These are phyloP conservation scores for Hypoxylon rubiginosum DNA, from an alignment of 2,329 filamentous ascomycete species.

Conservation along the genomic window DNA sequence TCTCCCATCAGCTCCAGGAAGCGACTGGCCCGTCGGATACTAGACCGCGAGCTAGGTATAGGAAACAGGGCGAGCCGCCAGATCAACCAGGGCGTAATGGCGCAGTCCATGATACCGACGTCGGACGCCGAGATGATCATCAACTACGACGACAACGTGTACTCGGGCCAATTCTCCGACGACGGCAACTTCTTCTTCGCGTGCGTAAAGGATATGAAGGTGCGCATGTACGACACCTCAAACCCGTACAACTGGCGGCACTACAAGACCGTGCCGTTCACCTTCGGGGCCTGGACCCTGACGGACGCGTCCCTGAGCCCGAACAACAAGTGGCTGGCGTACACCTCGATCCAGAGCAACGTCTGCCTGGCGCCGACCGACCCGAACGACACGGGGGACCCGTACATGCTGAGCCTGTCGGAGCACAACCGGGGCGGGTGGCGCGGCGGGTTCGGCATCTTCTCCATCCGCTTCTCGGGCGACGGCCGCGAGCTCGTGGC, in stretches of 20 bases:
- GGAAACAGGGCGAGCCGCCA: conserved; percentile 70
- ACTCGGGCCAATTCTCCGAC: conserved; percentile 95
- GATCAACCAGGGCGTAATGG: conserved; percentile 74
- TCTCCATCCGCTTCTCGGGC: conserved; percentile 92
- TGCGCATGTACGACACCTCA: conserved; percentile 97
- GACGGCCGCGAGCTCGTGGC: conserved; percentile 92
- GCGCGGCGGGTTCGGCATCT: conserved; percentile 73
- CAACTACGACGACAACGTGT: conserved; percentile 87
- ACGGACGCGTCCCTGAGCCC: conserved; percentile 93
- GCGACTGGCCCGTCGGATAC: conserved; percentile 76
- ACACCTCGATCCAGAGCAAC: conserved; percentile 86
- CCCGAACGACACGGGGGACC: conserved; percentile 83
- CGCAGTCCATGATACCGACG: conserved; percentile 82
- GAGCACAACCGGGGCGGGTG: conserved; percentile 54
- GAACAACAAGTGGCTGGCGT: conserved; percentile 92
- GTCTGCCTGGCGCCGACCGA: conserved; percentile 92
- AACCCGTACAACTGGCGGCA: conserved; percentile 96
- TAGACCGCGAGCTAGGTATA: conserved; percentile 86
- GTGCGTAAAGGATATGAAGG: conserved; percentile 91
- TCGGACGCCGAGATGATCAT: conserved; percentile 87
- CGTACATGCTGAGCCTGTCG: conserved; percentile 81
- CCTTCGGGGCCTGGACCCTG: conserved; percentile 93
- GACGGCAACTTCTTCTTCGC: conserved; percentile 98
- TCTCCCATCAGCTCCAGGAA: conserved; percentile 66
- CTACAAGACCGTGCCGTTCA: conserved; percentile 90